Evolutionary conservation across 306 rosid species (phyloP).

Genomic region (Malus asiatica): DNA sequence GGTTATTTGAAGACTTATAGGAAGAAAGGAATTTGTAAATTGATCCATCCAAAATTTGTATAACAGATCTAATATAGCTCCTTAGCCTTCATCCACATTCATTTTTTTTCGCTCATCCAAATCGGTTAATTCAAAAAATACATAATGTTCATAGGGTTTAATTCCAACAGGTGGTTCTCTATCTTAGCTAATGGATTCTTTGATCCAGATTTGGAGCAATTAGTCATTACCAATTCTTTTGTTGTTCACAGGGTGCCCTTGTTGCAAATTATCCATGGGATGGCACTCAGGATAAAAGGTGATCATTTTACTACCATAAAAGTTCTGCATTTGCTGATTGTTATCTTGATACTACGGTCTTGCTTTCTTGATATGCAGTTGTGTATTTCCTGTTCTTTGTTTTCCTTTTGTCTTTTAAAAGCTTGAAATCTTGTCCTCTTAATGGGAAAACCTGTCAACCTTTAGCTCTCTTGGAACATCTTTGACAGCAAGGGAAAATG

Average conservation of each 20-base stretch:
- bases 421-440: not conserved
- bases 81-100: not conserved
- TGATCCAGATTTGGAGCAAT: conserved; percentile 5
- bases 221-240: conserved; percentile 5
- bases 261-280: conserved; percentile 99
- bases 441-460: not conserved
- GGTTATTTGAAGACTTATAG: not conserved
- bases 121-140: not conserved
- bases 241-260: conserved; percentile 69
- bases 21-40: no score
- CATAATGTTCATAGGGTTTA: conserved; percentile 1
- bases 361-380: not conserved
- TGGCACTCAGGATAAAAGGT: conserved; percentile 78
- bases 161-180: not conserved
- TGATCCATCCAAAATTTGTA: not conserved
- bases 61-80: not conserved
- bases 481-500: not conserved
- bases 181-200: not conserved
- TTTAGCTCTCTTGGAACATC: not conserved
- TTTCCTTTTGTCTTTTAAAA: not conserved
- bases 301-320: not conserved
- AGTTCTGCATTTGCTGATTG: not conserved
- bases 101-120: conserved; percentile 10
- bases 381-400: not conserved
- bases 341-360: not conserved